Base-by-base conservation (phyloP, 345 rosid species). In the Syzygium grande region DNA sequence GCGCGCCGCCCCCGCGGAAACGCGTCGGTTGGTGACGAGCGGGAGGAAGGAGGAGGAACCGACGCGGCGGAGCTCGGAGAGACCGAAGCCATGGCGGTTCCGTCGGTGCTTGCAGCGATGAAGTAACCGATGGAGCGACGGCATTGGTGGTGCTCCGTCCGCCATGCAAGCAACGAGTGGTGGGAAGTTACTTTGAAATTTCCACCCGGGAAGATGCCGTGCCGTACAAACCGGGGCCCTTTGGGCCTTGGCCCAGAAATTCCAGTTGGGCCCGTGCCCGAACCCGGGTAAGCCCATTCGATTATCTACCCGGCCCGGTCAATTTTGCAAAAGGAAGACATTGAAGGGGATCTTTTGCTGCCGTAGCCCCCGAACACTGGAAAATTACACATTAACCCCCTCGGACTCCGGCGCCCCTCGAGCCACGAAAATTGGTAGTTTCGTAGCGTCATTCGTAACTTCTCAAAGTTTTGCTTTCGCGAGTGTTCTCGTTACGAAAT, bases 101-200 rank as follows among this genome's bases (percentile, higher is more conserved):
- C 3, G 19, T 11, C 11, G 56, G 49, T 52, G 51, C 59, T 21
- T 2, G 22, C 7, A 19, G 12, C 14, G 49, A 38, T 49, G 27
- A 49, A 21, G 65, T 38, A 5, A 5, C 83, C 83, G 11, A 9
- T 34, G 79, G 19, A 17, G 79, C 2, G 83, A 41, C 23, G 49
- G 83, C 83, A 73, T 19, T 5, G 65, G 54, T 88, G 85, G 61
- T 21, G 83, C 19, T 79, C 27, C 59, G 61, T 34, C 55, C 78
- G 84, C 89, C 87, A 59, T 68, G 89, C 87, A 87, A 87, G 49
- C 49, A 73, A 90, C 85, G 30, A 52, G 91, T 63, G 91, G 89
- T 87, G 89, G 90, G 87, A 85, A 41, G 49, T 2, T 41, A 38
- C 38, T 14, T 53, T 59, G 27, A 73, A 43, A 43, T 43, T 43